Base-by-base conservation (phyloP, 169 alveolate species). In the Plasmodium inui region DNA sequence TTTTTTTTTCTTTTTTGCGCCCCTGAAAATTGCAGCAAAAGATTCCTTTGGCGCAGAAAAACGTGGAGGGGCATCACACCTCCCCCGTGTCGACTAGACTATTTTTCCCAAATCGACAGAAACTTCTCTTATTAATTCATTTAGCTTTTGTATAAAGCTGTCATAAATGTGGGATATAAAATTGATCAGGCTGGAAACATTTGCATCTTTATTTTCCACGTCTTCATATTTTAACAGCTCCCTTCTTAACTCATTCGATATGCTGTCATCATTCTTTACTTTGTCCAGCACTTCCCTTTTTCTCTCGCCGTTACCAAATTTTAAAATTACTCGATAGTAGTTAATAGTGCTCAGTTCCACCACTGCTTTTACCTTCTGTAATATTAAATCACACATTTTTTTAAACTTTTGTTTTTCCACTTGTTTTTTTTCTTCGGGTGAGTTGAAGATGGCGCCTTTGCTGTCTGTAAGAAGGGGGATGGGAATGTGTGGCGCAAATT, bases 131-230 rank as follows among this genome's bases (percentile, higher is more conserved):
- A 83, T 83, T 70, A 83, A 22, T 1, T 28, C 55, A 7, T 41
- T 30, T 85, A 85, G 12, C 26, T 85, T 72, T 19, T n/a, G 22
- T 30, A 14, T 34, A 85, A 85, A 74, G 4, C 57, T 76, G 1
- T 85, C 85, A 85, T 85, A 85, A 74, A 46, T 28, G 39, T 80
- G 76, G 22, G 84, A n/a, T 53, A 85, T 73, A 44, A 85, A 85
- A 34, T 85, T 44, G 57, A 74, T 22, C 41, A 74, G 79, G 37
- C 61, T 79, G n/a, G 79, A 30, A 34, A 39, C 85, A 53, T 76
- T 85, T 53, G 67, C 70, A 85, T 85, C 70, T 53, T 85, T 34
- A 76, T 61, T 74, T 73, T 34, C 70, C 30, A 28, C 28, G 6
- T 41, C 41, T 37, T 85, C 78, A 85, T 85, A 85, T 46, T 85